Evolutionary conservation across 2,329 filamentous ascomycete genomes (phyloP), one percentile per base, ranked within the genome.

Genomic region (Paraphaeosphaeria sporulosa): DNA sequence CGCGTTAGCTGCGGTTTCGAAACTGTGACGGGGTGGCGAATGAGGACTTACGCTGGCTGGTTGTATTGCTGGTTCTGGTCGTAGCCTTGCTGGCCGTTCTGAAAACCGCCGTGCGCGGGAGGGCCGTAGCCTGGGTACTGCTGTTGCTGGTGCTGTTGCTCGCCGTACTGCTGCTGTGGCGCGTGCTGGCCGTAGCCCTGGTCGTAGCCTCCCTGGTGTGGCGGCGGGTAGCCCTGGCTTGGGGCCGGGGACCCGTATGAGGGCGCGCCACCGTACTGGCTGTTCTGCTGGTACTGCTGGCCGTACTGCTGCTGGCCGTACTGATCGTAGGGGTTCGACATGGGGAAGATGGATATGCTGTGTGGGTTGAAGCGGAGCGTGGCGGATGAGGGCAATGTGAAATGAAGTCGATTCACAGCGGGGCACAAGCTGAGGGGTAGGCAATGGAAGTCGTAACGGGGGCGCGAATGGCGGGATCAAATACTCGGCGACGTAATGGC

Each of bases 291-390:
- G 55, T 79, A 66, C 62, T 79, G 72, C 40, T 65, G 57, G 27
- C 51, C 57, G 53, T 71, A 63, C 50, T 73, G 68, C 64, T 74
- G 69, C 34, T 76, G 75, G 65, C 73, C 70, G 64, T 80, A 79
- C 58, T 81, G 77, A 64, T 83, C 79, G 78, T 85, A 85, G 40
- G 82, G 82, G 60, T 82, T 82, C 17, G 83, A 85, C 84, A 86
- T 86, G 59, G 40, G 75, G 65, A 47, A 47, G 48, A 46, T 61
- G 64, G 32, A 8, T 27, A 8, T 32, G 30, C 56, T 48, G 46
- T 25, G 57, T 55, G 55, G 57, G 43, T 36, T 42, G 25, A 51
- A 19, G 32, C 48, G 40, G 53, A 55, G 51, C 32, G 19, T 7
- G 43, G 46, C 46, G 38, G 42, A 21, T 54, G 57, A 36, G 34